A percentile compares a stretch with the other conserved stretches of the same genome.
phyloP scores from a whole-genome alignment of 176 grass and related monocot genomes.

The Poa annua region DNA sequence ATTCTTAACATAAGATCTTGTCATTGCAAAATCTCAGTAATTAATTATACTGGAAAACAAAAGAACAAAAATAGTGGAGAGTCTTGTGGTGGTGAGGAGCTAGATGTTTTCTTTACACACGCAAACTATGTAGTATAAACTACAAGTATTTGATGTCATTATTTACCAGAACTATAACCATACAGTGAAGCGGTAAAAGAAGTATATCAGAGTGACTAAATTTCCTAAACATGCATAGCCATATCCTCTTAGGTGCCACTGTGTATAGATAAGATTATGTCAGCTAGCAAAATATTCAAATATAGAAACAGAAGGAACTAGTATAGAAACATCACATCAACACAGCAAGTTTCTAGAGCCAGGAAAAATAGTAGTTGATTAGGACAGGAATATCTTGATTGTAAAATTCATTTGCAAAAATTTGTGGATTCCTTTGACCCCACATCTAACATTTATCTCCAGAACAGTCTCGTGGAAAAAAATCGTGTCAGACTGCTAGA shows the following conservation, averaged over 20 bases:
- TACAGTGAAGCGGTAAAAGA: slow-evolving; percentile 9
- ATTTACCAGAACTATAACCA: slow-evolving; percentile 8
- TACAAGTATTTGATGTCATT: slow-evolving; percentile 4
- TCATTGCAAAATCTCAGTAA: slow-evolving; percentile 6
- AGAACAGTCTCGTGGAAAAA: not conserved
- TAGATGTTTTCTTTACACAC: not conserved
- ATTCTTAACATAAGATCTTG: not conserved
- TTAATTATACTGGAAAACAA: slow-evolving; percentile 4
- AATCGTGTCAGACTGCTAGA: not conserved
- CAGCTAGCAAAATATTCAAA: slow-evolving; percentile 23
- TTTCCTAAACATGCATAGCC: slow-evolving; percentile 32
- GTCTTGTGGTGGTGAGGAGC: not conserved
- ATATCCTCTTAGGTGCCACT: not conserved
- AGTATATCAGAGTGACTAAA: slow-evolving; percentile 15
- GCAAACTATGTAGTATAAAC: not conserved
- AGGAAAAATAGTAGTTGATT: not conserved
- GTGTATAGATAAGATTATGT: not conserved
- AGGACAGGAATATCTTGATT: not conserved
- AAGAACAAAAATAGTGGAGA: slow-evolving; percentile 28
- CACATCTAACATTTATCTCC: not conserved
- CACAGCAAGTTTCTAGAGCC: not conserved
- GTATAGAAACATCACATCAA: not conserved
- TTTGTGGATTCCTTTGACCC: not conserved
- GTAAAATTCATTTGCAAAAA: not conserved
- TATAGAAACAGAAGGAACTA: not conserved